Base-by-base conservation (phyloP, 2,329 filamentous ascomycete species). In the Fusarium lateritium region DNA sequence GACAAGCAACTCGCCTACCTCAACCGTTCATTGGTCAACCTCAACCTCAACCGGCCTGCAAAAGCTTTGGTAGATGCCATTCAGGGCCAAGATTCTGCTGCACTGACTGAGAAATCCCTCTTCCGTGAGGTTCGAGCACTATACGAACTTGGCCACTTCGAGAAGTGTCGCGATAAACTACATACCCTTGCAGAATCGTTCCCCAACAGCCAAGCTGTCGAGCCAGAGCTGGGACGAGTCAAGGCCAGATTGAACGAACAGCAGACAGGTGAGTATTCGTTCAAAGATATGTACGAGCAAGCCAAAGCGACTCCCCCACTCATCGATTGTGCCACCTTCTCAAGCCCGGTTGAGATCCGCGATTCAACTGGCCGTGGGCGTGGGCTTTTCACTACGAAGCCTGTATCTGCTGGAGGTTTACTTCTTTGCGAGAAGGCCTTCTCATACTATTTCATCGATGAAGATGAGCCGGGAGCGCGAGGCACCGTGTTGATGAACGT, bases 371-470 rank as follows among this genome's bases (percentile, higher is more conserved):
- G 75, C 10, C 78, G 80, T 19, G 86, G 85, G 4, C 79, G 80
- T 4, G 86, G 86, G 0, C 74, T 88, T 0, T 89, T 88, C 68
- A 84, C 83, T 0, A 85, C 81, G 1, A 74, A 77, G 21, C 69
- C 77, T 0, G 83, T 89, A 3, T 77, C 79, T 38, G 80, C 83
- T 0, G 86, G 86, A 0, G 83, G 88, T 5, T 76, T 88, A 3
- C 73, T 89, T 1, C 68, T 89, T 2, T 88, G 85, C 46, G 86
- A 89, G 62, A 89, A 88, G 63, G 85, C 86, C 0, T 87, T 88
- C 67, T 74, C 74, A 0, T 80, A 86, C 70, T 76, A 64, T 21
- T 82, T 76, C 43, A 67, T 62, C 5, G 56, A 55, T 36, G 76
- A 63, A 34, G 73, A 70, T 5, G 67, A 71, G 10, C 68, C 62